Base-by-base conservation (phyloP, 2,329 filamentous ascomycete species). In the Fusarium temperatum region DNA sequence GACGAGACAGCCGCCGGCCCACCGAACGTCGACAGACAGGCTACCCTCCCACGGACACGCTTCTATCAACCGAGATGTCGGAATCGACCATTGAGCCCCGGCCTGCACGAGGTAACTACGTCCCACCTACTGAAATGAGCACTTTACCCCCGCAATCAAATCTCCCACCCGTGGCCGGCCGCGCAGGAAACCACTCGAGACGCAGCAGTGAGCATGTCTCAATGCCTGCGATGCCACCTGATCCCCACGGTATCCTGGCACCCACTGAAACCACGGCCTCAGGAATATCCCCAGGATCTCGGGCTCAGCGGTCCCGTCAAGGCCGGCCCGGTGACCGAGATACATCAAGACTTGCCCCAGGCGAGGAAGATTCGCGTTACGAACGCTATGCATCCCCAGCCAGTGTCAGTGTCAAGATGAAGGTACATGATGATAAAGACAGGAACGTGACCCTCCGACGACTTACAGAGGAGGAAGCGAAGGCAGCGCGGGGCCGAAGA, bases 391-490 rank as follows among this genome's bases (percentile, higher is more conserved):
- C 82, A 58, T 83, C 83, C 32, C 83, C 82, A 11, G 79, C 80
- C 10, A 86, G 85, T 75, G 83, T 89, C 38, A 89, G 88, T 76
- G 87, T 91, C 65, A 90, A 89, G 78, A 82, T 91, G 63, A 89
- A 88, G 76, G 84, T 91, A 53, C 87, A 90, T 72, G 88, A 90
- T 72, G 89, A 92, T 75, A 86, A 85, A 38, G 87, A 90, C 66
- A 84, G 87, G 70, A 90, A 90, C 71, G 86, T 92, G 64, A 92
- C 90, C 20, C 82, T 92, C 47, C 86, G 90, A 42, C 85, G 89
- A 41, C 81, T 92, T 30, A 91, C 90, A 0, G 89, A 91, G 32
- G 87, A 90, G 70, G 90, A 92, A 78, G 85, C 87, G 6, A 83
- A 84, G 39, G 84, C 84, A 36, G 82, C 80, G 8, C 80, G 83